Percentiles rank a stretch among this genome's conserved stretches.
Evolutionary conservation across 1,284 basidiomycete species (phyloP).

Genomic region (Marasmius oreades): DNA sequence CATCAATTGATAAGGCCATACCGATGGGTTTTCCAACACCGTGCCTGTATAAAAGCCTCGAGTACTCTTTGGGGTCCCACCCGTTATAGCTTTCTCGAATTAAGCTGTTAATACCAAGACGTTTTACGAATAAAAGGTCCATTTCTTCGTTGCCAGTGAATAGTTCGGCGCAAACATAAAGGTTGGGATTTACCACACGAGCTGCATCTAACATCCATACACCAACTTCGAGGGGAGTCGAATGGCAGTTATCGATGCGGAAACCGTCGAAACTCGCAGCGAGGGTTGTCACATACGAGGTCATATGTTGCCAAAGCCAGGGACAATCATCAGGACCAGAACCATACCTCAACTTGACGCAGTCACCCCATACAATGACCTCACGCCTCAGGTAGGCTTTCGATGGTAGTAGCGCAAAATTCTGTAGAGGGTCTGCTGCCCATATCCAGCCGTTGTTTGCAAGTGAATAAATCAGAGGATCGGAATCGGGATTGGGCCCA

Average conservation of each 20-base stretch:
- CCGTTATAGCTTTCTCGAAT: slow-evolving; percentile 92
- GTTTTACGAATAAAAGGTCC: slow-evolving; percentile 87
- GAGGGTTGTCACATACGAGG: slow-evolving; percentile 76
- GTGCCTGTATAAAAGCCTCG: slow-evolving; percentile 80
- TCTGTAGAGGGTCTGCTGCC: slow-evolving; percentile 90
- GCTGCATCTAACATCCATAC: slow-evolving; percentile 89
- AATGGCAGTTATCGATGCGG: slow-evolving; percentile 98
- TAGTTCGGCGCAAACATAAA: slow-evolving; percentile 95
- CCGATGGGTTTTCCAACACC: slow-evolving; percentile 90
- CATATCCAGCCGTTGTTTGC: slow-evolving; percentile 99
- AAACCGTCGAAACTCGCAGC: slow-evolving; percentile 91
- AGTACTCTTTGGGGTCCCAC: slow-evolving; percentile 83
- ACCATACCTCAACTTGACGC: slow-evolving; percentile 96
- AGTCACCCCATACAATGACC: slow-evolving; percentile 97
- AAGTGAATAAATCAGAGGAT: slow-evolving; percentile 72
- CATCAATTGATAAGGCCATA: slow-evolving; percentile 28
- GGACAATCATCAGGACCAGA: slow-evolving; percentile 77
- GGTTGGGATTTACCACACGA: slow-evolving; percentile 82
- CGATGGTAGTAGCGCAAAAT: slow-evolving; percentile 95
- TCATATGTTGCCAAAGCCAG: slow-evolving; percentile 95
- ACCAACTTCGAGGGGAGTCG: slow-evolving; percentile 94
- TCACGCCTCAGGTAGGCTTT: slow-evolving; percentile 95
- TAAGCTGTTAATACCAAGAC: slow-evolving; percentile 88
- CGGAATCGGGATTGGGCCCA: slow-evolving; percentile 51
- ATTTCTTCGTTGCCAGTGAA: slow-evolving; percentile 96